Conservation (phyloP, 169 alveolate species). For the Plasmodium adleri region DNA sequence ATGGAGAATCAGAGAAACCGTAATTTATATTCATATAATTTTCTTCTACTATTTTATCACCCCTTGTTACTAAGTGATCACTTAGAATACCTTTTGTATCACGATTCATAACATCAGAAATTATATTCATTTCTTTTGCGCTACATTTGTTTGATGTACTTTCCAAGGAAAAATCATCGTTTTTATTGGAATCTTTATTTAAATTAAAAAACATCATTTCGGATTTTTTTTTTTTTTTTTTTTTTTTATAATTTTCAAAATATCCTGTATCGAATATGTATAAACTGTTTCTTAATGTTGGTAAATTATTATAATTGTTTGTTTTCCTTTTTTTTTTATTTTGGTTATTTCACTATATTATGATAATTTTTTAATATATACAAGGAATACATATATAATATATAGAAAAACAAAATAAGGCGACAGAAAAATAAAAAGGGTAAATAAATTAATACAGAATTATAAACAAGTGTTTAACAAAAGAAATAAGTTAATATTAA, state of each 20-base stretch:
- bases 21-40: constrained; percentile 9
- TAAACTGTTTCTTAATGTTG: no score
- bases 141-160: constrained; percentile 5
- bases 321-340: neutral
- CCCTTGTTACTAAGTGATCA: constrained; percentile 12
- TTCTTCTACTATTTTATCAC: constrained; percentile 8
- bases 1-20: neutral
- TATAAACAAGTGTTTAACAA: no score
- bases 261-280: no score
- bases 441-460: no score
- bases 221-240: neutral
- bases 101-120: constrained; percentile 8
- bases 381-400: no score
- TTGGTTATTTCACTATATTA: neutral
- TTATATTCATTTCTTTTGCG: constrained; percentile 8
- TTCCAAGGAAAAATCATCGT: constrained; percentile 10
- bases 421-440: no score
- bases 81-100: constrained; percentile 44
- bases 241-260: neutral
- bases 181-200: constrained; percentile 6
- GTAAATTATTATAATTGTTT: no score
- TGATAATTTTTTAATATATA: no score
- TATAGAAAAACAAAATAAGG: no score
- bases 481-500: no score
- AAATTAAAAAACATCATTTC: constrained; percentile 32